Evolutionary conservation across 1,139 yeast genomes (phyloP).

Genomic region (Yamadazyma pseudoaaseri): DNA sequence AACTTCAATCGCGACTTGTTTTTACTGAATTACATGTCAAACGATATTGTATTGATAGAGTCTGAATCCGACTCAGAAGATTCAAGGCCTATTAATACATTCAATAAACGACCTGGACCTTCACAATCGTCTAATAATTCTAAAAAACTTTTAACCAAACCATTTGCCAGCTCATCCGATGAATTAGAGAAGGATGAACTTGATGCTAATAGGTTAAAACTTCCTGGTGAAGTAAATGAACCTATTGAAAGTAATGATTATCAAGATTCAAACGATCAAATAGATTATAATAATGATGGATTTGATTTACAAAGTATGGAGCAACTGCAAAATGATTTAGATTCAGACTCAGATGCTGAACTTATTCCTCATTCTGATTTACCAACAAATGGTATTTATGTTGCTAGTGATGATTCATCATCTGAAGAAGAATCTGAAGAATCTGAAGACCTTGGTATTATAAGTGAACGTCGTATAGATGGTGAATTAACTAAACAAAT

Average conservation of each 20-base stretch:
- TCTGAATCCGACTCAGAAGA: constrained; percentile 18
- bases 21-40: constrained; percentile 1
- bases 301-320: neutral
- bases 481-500: constrained; percentile 3
- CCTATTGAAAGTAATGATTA: neutral
- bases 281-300: neutral
- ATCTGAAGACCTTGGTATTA: neutral
- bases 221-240: neutral
- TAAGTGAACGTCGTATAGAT: neutral
- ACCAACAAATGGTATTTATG: neutral
- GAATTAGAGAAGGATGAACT: constrained; percentile 3
- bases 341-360: constrained; percentile 2
- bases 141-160: constrained; percentile 7
- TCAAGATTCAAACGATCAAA: neutral
- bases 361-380: constrained; percentile 3
- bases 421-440: constrained; percentile 1
- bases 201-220: neutral
- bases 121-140: constrained; percentile 1
- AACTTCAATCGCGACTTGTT: constrained; percentile 1
- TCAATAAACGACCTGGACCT: constrained; percentile 12
- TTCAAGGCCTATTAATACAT: constrained; percentile 8
- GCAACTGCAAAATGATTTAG: neutral
- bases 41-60: constrained; percentile 20
- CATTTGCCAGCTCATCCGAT: constrained; percentile 4
- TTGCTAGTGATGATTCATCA: neutral